phyloP scores from a whole-genome alignment of 495 filamentous ascomycete species.

The Bombardia bombarda region DNA sequence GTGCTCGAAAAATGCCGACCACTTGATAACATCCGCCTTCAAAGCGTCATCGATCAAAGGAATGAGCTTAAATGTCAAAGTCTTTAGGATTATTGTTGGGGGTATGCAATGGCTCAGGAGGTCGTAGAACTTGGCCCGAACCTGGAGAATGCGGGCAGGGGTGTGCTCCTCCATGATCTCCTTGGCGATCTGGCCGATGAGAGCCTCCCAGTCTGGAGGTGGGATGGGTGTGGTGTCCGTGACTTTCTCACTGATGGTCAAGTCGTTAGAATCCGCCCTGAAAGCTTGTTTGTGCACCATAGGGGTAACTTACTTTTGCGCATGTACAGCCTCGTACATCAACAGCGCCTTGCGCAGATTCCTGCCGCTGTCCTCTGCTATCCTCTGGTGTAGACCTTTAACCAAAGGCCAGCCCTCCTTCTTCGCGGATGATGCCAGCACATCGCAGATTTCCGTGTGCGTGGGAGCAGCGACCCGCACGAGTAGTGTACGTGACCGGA shows the following conservation, averaged over 20 bases:
- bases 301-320: constrained; percentile 69
- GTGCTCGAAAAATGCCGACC: constrained; percentile 96
- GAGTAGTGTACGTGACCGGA: constrained; percentile 78
- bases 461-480: constrained; percentile 89
- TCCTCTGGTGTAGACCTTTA: constrained; percentile 64
- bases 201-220: constrained; percentile 90
- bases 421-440: constrained; percentile 64
- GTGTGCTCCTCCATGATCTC: constrained; percentile 90
- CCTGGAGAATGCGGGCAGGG: constrained; percentile 74
- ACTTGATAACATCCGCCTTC: constrained; percentile 87
- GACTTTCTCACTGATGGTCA: constrained; percentile 66
- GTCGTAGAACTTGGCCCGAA: constrained; percentile 90
- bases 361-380: constrained; percentile 85
- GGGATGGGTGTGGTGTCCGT: constrained; percentile 82
- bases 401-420: constrained; percentile 69
- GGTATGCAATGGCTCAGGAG: constrained; percentile 95
- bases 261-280: constrained; percentile 4
- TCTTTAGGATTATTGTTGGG: constrained; percentile 84
- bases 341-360: constrained; percentile 84
- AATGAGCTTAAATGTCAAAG: constrained; percentile 87
- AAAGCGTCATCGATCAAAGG: constrained; percentile 76
- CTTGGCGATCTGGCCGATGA: constrained; percentile 77
- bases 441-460: constrained; percentile 70
- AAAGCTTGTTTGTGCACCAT: background rate
- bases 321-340: constrained; percentile 95